A percentile compares a stretch with the other conserved stretches of the same genome.
These are phyloP conservation scores for Helicocarpus griseus DNA, from an alignment of 2,329 filamentous ascomycete species.

Conservation along the genomic window DNA sequence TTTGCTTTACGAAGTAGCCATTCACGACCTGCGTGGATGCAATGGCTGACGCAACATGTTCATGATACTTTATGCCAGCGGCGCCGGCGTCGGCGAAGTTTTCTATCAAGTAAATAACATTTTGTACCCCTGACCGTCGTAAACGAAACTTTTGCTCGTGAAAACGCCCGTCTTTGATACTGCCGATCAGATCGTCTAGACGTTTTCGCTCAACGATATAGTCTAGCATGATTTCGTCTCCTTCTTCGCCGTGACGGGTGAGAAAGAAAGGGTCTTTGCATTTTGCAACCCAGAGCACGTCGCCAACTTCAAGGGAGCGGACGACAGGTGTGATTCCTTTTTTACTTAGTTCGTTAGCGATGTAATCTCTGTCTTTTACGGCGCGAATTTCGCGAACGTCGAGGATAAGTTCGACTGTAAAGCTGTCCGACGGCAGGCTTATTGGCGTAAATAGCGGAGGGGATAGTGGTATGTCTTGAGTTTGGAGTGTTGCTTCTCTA, in stretches of 20 bases:
- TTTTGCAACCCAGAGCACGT: slow-evolving; percentile 71
- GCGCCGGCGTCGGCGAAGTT: slow-evolving; percentile 51
- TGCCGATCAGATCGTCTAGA: slow-evolving; percentile 67
- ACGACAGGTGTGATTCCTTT: slow-evolving; percentile 57
- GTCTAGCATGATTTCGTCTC: slow-evolving; percentile 63
- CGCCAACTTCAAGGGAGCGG: slow-evolving; percentile 61
- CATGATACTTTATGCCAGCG: slow-evolving; percentile 45
- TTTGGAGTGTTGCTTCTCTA: neutral
- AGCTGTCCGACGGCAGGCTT: slow-evolving; percentile 52
- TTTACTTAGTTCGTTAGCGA: slow-evolving; percentile 60
- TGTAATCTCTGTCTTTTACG: slow-evolving; percentile 65
- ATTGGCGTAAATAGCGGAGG: slow-evolving; percentile 45
- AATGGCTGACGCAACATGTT: slow-evolving; percentile 62
- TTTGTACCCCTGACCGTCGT: slow-evolving; percentile 59
- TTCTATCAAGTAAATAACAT: slow-evolving; percentile 71
- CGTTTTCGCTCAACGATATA: slow-evolving; percentile 75
- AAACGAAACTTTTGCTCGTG: slow-evolving; percentile 78
- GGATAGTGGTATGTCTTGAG: neutral
- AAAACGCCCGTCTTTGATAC: slow-evolving; percentile 74
- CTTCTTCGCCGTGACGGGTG: slow-evolving; percentile 43
- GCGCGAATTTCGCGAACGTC: slow-evolving; percentile 67
- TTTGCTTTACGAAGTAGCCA: slow-evolving; percentile 69
- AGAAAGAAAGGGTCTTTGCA: slow-evolving; percentile 52
- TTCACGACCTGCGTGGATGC: slow-evolving; percentile 69
- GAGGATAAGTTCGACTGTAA: slow-evolving; percentile 62